phyloP scores from a whole-genome alignment of 2,329 filamentous ascomycete genomes.

The Chalara sp. region DNA sequence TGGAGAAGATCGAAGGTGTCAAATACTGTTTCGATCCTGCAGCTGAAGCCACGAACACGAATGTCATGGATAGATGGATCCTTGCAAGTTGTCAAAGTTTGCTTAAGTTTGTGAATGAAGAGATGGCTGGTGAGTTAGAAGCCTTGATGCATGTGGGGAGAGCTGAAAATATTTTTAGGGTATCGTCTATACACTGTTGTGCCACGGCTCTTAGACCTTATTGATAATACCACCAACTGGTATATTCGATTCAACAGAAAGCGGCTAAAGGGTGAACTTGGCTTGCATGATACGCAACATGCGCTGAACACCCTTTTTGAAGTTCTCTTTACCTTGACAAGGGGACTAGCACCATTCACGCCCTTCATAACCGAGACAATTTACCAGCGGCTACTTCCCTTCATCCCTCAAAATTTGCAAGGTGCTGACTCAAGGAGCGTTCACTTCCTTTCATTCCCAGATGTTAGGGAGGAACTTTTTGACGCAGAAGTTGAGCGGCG shows the following conservation, averaged over 20 bases:
- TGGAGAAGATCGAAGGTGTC: slow-evolving; percentile 77
- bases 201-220: slow-evolving; percentile 71
- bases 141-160: not conserved
- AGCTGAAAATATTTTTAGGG: slow-evolving; percentile 30
- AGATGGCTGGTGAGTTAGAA: slow-evolving; percentile 66
- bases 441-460: slow-evolving; percentile 87
- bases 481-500: slow-evolving; percentile 79
- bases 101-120: slow-evolving; percentile 83
- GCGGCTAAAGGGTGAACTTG: slow-evolving; percentile 83
- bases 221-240: slow-evolving; percentile 98
- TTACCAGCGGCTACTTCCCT: slow-evolving; percentile 74
- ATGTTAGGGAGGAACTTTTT: slow-evolving; percentile 82
- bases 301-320: slow-evolving; percentile 93
- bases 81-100: slow-evolving; percentile 87
- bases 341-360: slow-evolving; percentile 87
- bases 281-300: slow-evolving; percentile 77
- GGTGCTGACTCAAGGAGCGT: slow-evolving; percentile 76
- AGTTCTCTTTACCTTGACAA: slow-evolving; percentile 81
- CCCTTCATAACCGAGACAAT: slow-evolving; percentile 95
- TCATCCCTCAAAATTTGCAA: slow-evolving; percentile 67
- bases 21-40: slow-evolving; percentile 75
- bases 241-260: slow-evolving; percentile 94
- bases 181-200: slow-evolving; percentile 89
- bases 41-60: slow-evolving; percentile 69
- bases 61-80: slow-evolving; percentile 96